These are phyloP conservation scores for Moricandia arvensis DNA, from an alignment of 345 rosid genomes.

Conservation along the genomic window DNA sequence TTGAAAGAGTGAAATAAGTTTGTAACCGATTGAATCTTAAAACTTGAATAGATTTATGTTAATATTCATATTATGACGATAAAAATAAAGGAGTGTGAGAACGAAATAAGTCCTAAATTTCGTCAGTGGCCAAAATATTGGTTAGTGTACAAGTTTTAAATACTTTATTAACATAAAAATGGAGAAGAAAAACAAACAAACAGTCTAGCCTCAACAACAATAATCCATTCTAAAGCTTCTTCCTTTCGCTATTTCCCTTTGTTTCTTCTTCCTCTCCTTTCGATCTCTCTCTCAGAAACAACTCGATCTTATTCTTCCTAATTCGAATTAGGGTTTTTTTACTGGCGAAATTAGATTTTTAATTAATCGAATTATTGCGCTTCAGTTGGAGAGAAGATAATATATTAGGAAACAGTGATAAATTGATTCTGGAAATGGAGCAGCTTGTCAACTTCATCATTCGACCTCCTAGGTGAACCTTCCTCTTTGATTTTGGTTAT, in stretches of 20 bases:
- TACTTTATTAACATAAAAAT: not conserved
- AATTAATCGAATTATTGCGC: not conserved
- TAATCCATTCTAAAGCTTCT: not conserved
- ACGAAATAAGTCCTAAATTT: not conserved
- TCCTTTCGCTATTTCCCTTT: too few relatives aligned
- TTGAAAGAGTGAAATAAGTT: too few relatives aligned
- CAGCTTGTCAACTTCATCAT: constrained; percentile 86
- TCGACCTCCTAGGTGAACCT: constrained; percentile 79
- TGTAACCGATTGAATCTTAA: too few relatives aligned
- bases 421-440: constrained; percentile 38
- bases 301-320: constrained; percentile 10
- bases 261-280: not conserved
- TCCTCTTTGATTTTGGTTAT: not conserved
- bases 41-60: too few relatives aligned
- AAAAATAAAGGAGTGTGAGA: not conserved
- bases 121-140: not conserved
- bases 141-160: not conserved
- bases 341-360: not conserved
- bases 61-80: too few relatives aligned
- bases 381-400: not conserved
- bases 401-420: constrained; percentile 10
- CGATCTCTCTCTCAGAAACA: constrained; percentile 25
- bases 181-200: too few relatives aligned
- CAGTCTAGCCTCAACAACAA: too few relatives aligned
- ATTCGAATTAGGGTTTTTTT: not conserved